Percentiles rank a stretch among this genome's conserved stretches.
phyloP scores from a whole-genome alignment of 768 basidiomycete genomes.

The Collybiopsis luxurians region DNA sequence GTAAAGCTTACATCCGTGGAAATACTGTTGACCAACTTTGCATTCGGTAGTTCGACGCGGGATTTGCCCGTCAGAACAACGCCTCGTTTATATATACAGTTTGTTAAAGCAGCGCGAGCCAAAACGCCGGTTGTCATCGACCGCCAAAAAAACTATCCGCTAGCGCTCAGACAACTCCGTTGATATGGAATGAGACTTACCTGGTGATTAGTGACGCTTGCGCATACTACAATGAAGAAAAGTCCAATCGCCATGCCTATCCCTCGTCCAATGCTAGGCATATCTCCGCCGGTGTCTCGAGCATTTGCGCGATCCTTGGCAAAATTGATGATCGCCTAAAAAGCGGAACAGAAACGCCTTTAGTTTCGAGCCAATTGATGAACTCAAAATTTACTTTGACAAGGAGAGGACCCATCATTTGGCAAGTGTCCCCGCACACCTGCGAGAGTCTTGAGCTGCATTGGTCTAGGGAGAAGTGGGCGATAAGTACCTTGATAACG shows the following conservation, averaged over 20 bases:
- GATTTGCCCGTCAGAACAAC: constrained; percentile 65
- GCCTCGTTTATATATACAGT: constrained; percentile 68
- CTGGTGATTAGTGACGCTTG: constrained; percentile 64
- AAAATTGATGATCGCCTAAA: constrained; percentile 59
- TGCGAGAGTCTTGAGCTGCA: constrained; percentile 17
- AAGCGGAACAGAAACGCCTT: neutral
- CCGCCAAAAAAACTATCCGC: constrained; percentile 61
- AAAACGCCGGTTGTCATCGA: constrained; percentile 67
- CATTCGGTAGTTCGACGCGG: constrained; percentile 59
- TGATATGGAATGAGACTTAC: constrained; percentile 22
- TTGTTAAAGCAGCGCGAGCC: constrained; percentile 63
- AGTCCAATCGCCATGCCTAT: constrained; percentile 59
- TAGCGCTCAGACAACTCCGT: neutral
- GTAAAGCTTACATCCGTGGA: constrained; percentile 59
- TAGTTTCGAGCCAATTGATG: neutral
- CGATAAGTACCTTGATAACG: constrained; percentile 43
- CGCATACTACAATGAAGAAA: constrained; percentile 43
- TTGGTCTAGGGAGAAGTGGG: neutral
- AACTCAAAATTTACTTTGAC: constrained; percentile 41
- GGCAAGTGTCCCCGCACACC: constrained; percentile 59
- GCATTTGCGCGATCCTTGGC: constrained; percentile 46
- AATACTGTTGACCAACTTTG: constrained; percentile 57
- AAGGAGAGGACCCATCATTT: constrained; percentile 61
- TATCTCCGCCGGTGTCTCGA: constrained; percentile 26
- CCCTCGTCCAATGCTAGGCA: constrained; percentile 48